Base-by-base conservation (phyloP, 306 rosid genomes). In the Senna tora region DNA sequence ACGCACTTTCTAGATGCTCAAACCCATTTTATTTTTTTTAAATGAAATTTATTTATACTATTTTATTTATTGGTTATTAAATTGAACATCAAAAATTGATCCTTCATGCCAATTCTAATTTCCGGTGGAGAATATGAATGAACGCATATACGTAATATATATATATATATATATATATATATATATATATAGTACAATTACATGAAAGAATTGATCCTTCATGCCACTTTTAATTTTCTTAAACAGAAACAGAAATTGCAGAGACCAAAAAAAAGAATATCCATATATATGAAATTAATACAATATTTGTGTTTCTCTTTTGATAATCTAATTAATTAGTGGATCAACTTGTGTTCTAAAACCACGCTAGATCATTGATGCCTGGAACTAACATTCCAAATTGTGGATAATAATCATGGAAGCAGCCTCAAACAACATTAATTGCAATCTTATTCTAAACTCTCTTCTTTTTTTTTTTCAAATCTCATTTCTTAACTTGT, bases 101-200 rank as follows among this genome's bases (percentile, higher is more conserved):
- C n/a, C n/a, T n/a, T n/a, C n/a, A n/a, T n/a, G n/a, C n/a, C n/a
- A n/a, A n/a, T n/a, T n/a, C n/a, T n/a, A n/a, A n/a, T n/a, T n/a
- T n/a, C n/a, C n/a, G n/a, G 38, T 38, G 14, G 32, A n/a, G 63
- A 69, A 52, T 69, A 53, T 20, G 52, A 45, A 69, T 54, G 7
- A 2, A 15, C 4, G 1, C 10, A 0, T 15, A 34, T 17, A 25
- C 3, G 7, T n/a, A n/a, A n/a, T n/a, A n/a, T n/a, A n/a, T n/a
- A n/a, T n/a, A n/a, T n/a, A n/a, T n/a, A n/a, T n/a, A n/a, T n/a
- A n/a, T n/a, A n/a, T n/a, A n/a, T n/a, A n/a, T n/a, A n/a, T n/a
- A n/a, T n/a, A n/a, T n/a, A n/a, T n/a, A n/a, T n/a, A 51, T 42
- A 62, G 56, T 46, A 55, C 66, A 57, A 56, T 57, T 67, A 36